phyloP scores from a whole-genome alignment of 2,329 filamentous ascomycete species.

The Sporothrix globosa region DNA sequence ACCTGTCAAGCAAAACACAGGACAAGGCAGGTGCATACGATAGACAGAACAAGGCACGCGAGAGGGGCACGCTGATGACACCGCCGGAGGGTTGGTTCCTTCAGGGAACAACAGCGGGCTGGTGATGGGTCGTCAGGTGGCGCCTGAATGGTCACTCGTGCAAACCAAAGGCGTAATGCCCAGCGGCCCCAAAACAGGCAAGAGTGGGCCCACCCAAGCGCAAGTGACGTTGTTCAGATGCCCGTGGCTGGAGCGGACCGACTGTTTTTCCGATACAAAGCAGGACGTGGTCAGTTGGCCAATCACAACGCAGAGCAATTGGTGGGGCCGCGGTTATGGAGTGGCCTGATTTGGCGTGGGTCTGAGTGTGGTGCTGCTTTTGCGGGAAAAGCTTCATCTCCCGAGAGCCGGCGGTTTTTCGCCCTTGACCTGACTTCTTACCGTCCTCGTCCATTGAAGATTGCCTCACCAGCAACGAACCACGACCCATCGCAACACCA shows the following conservation, averaged over 20 bases:
- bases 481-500: background rate
- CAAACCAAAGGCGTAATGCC: constrained; percentile 7
- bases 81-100: background rate
- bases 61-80: constrained; percentile 19
- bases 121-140: constrained; percentile 4
- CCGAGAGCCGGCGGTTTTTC: constrained; percentile 33
- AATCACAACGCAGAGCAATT: background rate
- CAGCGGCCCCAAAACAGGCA: constrained; percentile 20
- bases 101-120: background rate
- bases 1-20: constrained; percentile 19
- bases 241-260: background rate
- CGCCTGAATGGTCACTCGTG: no score
- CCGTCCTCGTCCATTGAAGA: constrained; percentile 20
- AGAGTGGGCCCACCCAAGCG: background rate
- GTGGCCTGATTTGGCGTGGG: constrained; percentile 34
- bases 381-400: constrained; percentile 36
- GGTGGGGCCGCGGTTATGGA: constrained; percentile 20
- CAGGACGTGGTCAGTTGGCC: background rate
- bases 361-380: constrained; percentile 27
- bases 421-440: background rate
- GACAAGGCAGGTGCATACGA: constrained; percentile 11
- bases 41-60: constrained; percentile 20
- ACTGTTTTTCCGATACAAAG: background rate
- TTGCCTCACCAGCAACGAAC: constrained; percentile 13
- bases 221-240: constrained; percentile 25